These are phyloP conservation scores for Ogataea naganishii DNA, from an alignment of 805 yeast genomes.

Conservation along the genomic window DNA sequence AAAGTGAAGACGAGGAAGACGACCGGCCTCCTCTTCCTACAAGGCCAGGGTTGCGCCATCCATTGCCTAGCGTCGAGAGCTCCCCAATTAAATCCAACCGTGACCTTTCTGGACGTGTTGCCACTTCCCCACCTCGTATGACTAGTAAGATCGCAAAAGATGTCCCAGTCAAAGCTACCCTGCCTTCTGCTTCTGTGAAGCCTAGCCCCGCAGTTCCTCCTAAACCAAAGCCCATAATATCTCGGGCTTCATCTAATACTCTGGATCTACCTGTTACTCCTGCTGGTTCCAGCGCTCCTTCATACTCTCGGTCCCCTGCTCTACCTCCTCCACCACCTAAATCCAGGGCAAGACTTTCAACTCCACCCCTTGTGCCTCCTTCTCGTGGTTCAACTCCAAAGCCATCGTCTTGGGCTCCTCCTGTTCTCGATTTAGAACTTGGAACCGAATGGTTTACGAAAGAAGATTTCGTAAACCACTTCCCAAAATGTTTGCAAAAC, in stretches of 20 bases:
- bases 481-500: conserved; percentile 32
- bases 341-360: conserved; percentile 14
- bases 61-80: conserved; percentile 2
- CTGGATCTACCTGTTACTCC: conserved; percentile 6
- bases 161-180: conserved; percentile 6
- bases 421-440: conserved; percentile 34
- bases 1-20: conserved; percentile 9
- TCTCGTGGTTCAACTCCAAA: conserved; percentile 2
- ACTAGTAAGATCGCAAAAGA: conserved; percentile 5
- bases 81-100: background rate
- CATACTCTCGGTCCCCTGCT: conserved; percentile 4
- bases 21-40: conserved; percentile 19
- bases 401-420: conserved; percentile 21
- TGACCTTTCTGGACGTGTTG: conserved; percentile 1
- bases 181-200: too few relatives aligned
- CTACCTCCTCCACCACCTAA: conserved; percentile 28
- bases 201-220: conserved; percentile 6
- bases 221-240: conserved; percentile 9
- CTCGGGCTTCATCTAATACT: conserved; percentile 1
- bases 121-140: conserved; percentile 2
- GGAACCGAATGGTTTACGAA: conserved; percentile 38
- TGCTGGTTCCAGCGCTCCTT: conserved; percentile 5
- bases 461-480: conserved; percentile 11
- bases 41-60: conserved; percentile 8
- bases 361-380: conserved; percentile 17